Evolutionary conservation across 495 filamentous ascomycete genomes (phyloP).

Genomic region (Aspergillus haitiensis): DNA sequence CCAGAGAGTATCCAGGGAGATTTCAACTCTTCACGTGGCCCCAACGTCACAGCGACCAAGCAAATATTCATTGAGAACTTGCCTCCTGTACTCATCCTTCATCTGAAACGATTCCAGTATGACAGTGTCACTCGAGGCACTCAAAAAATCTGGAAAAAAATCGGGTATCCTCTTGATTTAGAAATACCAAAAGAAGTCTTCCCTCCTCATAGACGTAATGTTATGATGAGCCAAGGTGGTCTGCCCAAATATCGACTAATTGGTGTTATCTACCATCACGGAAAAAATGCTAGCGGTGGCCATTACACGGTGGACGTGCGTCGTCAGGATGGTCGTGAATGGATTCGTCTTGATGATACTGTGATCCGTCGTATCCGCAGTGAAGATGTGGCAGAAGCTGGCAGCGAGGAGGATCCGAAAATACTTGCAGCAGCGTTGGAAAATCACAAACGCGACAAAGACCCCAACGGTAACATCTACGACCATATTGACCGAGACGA

Average conservation of each 20-base stretch:
- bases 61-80: slow-evolving; percentile 93
- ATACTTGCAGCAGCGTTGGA: slow-evolving; percentile 65
- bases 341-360: slow-evolving; percentile 95
- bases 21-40: slow-evolving; percentile 78
- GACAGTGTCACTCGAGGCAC: slow-evolving; percentile 80
- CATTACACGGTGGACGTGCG: slow-evolving; percentile 97
- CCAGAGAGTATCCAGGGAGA: slow-evolving; percentile 84
- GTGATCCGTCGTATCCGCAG: slow-evolving; percentile 79
- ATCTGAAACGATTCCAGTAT: slow-evolving; percentile 97
- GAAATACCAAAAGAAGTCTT: slow-evolving; percentile 95
- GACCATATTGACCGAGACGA: slow-evolving; percentile 68
- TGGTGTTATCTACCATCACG: slow-evolving; percentile 96
- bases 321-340: slow-evolving; percentile 88
- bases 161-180: slow-evolving; percentile 91
- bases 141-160: slow-evolving; percentile 97
- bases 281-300: slow-evolving; percentile 89
- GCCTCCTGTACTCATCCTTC: slow-evolving; percentile 88
- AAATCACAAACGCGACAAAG: slow-evolving; percentile 59
- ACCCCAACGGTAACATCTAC: slow-evolving; percentile 63
- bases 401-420: slow-evolving; percentile 74
- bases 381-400: slow-evolving; percentile 88
- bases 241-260: slow-evolving; percentile 80
- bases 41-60: slow-evolving; percentile 77
- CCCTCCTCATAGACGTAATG: slow-evolving; percentile 67
- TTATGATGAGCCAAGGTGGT: slow-evolving; percentile 59